Conservation (phyloP, 2,329 filamentous ascomycete species). For the Gyromitra esculenta region DNA sequence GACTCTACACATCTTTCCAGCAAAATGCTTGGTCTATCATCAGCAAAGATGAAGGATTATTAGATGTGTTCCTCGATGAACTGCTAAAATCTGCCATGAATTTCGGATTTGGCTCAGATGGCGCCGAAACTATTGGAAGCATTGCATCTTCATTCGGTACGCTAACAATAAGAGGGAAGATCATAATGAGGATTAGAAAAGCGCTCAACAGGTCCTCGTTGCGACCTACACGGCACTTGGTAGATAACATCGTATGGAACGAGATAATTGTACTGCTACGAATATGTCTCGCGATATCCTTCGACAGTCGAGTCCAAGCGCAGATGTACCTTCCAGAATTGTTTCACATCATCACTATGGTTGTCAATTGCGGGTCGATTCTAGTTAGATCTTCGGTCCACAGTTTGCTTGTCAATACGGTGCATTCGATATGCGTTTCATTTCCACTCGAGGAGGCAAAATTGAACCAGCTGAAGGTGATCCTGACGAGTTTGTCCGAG, state of each 20-base stretch:
- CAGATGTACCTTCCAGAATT: constrained; percentile 75
- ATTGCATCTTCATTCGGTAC: constrained; percentile 72
- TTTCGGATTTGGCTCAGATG: constrained; percentile 65
- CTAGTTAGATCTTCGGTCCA: constrained; percentile 71
- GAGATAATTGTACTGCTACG: constrained; percentile 74
- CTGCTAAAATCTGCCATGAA: constrained; percentile 71
- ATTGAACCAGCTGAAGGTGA: constrained; percentile 67
- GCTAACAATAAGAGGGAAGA: constrained; percentile 72
- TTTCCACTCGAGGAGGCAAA: constrained; percentile 71
- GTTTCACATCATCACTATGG: constrained; percentile 76
- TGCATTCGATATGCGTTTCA: constrained; percentile 74
- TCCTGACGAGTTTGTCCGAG: constrained; percentile 70
- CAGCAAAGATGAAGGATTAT: constrained; percentile 71
- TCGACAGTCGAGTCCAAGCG: constrained; percentile 73
- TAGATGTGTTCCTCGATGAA: constrained; percentile 75
- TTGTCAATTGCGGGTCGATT: constrained; percentile 71
- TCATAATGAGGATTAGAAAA: constrained; percentile 73
- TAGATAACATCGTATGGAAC: constrained; percentile 75
- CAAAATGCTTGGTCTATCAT: constrained; percentile 74
- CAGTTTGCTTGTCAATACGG: constrained; percentile 72
- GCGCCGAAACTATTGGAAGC: constrained; percentile 71
- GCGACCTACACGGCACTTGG: constrained; percentile 71
- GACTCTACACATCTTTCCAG: constrained; percentile 70
- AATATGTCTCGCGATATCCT: constrained; percentile 73
- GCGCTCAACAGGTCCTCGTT: constrained; percentile 74